phyloP scores from a whole-genome alignment of 331 rosid species.

The Malus hybrid region DNA sequence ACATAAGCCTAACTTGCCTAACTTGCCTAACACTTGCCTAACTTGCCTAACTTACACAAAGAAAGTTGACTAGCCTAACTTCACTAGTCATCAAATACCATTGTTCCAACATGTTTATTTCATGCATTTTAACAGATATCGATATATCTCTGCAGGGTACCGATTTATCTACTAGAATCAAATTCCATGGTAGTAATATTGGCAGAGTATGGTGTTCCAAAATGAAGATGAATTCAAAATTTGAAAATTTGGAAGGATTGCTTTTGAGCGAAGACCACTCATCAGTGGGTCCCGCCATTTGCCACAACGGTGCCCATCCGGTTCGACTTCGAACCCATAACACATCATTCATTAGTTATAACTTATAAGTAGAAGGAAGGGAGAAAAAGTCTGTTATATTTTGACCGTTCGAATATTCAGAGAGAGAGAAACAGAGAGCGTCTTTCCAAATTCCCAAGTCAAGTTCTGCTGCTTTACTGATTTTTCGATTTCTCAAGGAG shows the following conservation, averaged over 20 bases:
- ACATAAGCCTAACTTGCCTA: too few relatives aligned
- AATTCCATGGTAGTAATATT: too few relatives aligned
- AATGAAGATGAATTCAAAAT: not conserved
- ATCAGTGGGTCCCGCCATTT: not conserved
- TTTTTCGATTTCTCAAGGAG: not conserved
- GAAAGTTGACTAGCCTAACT: too few relatives aligned
- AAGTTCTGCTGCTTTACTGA: not conserved
- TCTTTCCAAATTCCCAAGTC: slow-evolving; percentile 4
- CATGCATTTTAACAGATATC: too few relatives aligned
- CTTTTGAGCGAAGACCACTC: not conserved
- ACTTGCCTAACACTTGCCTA: too few relatives aligned
- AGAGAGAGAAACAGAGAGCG: not conserved
- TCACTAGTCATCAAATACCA: too few relatives aligned
- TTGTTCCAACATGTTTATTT: too few relatives aligned
- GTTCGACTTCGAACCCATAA: not conserved
- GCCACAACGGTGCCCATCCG: not conserved
- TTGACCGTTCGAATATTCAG: too few relatives aligned
- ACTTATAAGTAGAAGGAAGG: not conserved
- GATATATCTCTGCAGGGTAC: too few relatives aligned
- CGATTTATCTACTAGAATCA: too few relatives aligned
- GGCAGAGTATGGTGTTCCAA: not conserved
- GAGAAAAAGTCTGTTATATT: not conserved
- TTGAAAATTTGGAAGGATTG: not conserved
- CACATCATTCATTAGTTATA: not conserved
- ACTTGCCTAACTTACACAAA: too few relatives aligned